A percentile compares a stretch with the other conserved stretches of the same genome.
phyloP scores from a whole-genome alignment of 2,329 filamentous ascomycete genomes.

The Calonectria honghensis region DNA sequence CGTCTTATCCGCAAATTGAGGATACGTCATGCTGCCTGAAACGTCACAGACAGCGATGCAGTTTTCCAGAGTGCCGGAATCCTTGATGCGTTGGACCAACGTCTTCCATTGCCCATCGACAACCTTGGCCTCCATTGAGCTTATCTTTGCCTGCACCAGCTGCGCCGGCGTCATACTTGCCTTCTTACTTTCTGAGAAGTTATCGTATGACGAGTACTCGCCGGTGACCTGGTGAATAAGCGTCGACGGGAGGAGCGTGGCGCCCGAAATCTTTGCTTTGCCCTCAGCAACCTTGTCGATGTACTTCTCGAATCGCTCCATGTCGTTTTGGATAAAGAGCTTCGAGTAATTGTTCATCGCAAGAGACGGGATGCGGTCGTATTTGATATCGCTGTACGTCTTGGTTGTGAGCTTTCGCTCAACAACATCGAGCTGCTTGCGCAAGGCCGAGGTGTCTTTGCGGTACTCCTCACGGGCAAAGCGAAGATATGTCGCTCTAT shows the following conservation, averaged over 20 bases:
- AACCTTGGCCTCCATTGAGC: slow-evolving; percentile 60
- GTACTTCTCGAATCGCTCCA: slow-evolving; percentile 69
- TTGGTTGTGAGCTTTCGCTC: slow-evolving; percentile 70
- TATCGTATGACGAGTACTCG: rapidly evolving
- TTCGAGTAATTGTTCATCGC: slow-evolving; percentile 73
- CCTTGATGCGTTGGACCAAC: slow-evolving; percentile 74
- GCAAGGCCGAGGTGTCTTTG: slow-evolving; percentile 70
- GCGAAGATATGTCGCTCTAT: slow-evolving; percentile 71
- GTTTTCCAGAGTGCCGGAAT: slow-evolving; percentile 71
- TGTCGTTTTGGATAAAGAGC: slow-evolving; percentile 71
- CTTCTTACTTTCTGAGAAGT: not conserved
- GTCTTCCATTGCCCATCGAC: slow-evolving; percentile 73
- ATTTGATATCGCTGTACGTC: slow-evolving; percentile 70
- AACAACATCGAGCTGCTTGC: slow-evolving; percentile 71
- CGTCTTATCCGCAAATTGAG: slow-evolving; percentile 66
- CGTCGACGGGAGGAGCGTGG: slow-evolving; percentile 71
- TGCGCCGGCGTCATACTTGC: slow-evolving; percentile 21
- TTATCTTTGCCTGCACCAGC: slow-evolving; percentile 56
- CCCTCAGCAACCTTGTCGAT: slow-evolving; percentile 69
- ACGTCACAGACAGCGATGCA: slow-evolving; percentile 76
- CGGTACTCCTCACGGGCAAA: slow-evolving; percentile 73
- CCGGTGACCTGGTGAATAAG: slow-evolving; percentile 60
- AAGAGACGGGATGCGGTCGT: slow-evolving; percentile 73
- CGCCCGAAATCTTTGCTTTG: slow-evolving; percentile 72
- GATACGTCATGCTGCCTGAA: slow-evolving; percentile 69